Evolutionary conservation across 2,329 filamentous ascomycete species (phyloP), one percentile per base, ranked within the genome.

Genomic region (Graphilbum fragrans): DNA sequence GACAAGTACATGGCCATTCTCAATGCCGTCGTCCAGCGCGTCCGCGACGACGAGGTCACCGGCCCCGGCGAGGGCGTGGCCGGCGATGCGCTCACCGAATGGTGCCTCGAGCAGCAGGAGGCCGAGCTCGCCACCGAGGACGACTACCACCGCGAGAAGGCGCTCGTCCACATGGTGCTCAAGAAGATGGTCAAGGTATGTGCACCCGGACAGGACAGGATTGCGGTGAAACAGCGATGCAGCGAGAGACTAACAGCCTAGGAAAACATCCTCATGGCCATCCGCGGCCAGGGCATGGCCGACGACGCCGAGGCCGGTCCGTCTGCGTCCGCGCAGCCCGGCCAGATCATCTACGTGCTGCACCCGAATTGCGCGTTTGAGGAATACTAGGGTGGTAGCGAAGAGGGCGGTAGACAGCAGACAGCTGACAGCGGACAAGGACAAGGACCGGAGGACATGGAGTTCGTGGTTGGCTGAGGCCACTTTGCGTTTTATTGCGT

Each of bases 141-240:
- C 42, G 86, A 88, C 51, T 72, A 94, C 54, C 74, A 88, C 56
- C 67, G 65, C 16, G 87, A 96, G 63, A 74, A 77, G 56, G 67
- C 67, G 3, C 63, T 94, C 42, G 82, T 80, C 14, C 74, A 68
- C 56, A 92, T 94, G 73, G 90, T 98, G 41, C 64, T 98, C 51
- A 94, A 85, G 72, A 82, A 86, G 61, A 93, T 96, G 82, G 83
- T 95, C 56, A 95, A 92, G 80, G 87, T 92, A 67, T 55, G 76
- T n/a, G n/a, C n/a, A n/a, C n/a, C n/a, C n/a, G n/a, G n/a, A 21
- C 12, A 21, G 35, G 17, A 23, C 8, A 10, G 21, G 21, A 21
- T 20, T 8, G 6, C 21, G 17, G 21, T 23, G 14, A 21, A 21
- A 29, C 8, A 29, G n/a, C 25, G 14, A 29, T 29, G 14, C 25